phyloP scores from a whole-genome alignment of 805 yeast species.

The Sugiyamaella valdiviana region DNA sequence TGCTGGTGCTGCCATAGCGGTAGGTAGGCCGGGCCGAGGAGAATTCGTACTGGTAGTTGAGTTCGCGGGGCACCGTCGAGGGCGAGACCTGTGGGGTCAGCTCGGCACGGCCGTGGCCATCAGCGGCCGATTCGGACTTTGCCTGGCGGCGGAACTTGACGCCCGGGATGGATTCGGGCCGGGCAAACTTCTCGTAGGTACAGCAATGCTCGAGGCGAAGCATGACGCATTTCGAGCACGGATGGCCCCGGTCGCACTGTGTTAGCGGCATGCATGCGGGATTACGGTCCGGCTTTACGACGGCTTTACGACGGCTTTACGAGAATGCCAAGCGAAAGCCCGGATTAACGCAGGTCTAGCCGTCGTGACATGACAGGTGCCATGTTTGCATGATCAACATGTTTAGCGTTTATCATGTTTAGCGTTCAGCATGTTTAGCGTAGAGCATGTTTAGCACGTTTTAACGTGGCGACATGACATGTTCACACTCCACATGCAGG shows the following conservation, averaged over 20 bases:
- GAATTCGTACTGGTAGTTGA: conserved; percentile 1
- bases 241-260: conserved; percentile 19
- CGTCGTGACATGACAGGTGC: no score
- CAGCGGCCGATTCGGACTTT: background rate
- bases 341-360: no score
- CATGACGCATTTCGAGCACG: conserved; percentile 20
- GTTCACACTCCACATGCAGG: no score
- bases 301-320: no score
- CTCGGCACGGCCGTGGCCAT: background rate
- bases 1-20: background rate
- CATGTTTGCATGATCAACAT: no score
- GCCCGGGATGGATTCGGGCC: background rate
- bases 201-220: conserved; percentile 10
- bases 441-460: no score
- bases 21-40: background rate
- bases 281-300: no score
- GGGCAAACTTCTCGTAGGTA: conserved; percentile 3
- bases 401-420: no score
- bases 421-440: no score
- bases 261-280: conserved; percentile 1
- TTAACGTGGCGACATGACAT: no score
- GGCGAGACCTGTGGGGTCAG: background rate
- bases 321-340: no score
- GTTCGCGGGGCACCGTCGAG: background rate
- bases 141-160: background rate